Conservation (phyloP, 257 asterid genomes). For the Solanum tacnaense region DNA sequence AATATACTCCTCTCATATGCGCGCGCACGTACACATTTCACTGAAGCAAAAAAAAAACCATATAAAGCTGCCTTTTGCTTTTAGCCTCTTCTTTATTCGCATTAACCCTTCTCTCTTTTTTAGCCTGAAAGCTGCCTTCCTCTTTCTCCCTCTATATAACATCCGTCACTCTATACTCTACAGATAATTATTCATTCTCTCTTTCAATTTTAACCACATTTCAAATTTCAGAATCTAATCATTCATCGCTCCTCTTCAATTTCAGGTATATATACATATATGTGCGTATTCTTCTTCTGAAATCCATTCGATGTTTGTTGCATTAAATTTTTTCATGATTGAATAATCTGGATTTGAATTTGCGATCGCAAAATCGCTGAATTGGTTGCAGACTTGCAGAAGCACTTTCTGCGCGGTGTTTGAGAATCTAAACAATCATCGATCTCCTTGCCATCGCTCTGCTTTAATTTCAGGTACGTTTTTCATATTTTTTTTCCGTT, state of each 20-base stretch:
- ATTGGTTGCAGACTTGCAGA: not conserved
- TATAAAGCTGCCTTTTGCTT: not conserved
- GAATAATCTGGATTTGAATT: not conserved
- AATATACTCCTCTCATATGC: not conserved
- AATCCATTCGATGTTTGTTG: not conserved
- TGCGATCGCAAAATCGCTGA: not conserved
- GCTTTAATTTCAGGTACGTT: not conserved
- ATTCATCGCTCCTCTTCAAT: not conserved
- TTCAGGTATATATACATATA: not conserved
- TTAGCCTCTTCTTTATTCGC: not conserved
- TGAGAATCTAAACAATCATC: not conserved
- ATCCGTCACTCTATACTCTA: not conserved
- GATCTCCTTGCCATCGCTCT: not conserved
- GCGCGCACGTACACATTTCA: conserved; percentile 2
- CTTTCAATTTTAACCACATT: not conserved
- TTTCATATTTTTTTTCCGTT: not conserved
- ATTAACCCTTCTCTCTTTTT: not conserved
- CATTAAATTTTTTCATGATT: not conserved
- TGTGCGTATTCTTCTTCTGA: not conserved
- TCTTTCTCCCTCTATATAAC: not conserved
- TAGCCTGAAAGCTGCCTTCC: not conserved
- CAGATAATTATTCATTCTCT: not conserved
- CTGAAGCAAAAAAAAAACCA: not conserved
- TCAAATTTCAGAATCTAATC: not conserved
- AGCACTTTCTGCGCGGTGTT: not conserved